Base-by-base conservation (phyloP, 129 eudicot genomes). In the Flaveria trinervia region DNA sequence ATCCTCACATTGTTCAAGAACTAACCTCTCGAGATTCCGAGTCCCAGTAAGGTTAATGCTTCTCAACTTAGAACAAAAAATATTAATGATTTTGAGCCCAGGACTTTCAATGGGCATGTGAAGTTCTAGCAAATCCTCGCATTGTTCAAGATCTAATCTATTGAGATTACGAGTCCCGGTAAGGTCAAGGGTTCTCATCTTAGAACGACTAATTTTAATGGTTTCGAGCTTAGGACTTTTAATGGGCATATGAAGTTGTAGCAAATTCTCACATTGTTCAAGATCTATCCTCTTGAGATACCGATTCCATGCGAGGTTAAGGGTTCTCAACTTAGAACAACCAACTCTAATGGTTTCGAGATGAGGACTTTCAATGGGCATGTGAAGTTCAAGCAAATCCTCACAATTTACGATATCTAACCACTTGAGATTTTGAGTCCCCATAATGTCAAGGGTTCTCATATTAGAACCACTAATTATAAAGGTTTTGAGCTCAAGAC, bases 261-360 rank as follows among this genome's bases (percentile, higher is more conserved):
- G 28, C 65, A 71, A 71, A 49, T 26, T 1, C 39, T n/a, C 17
- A 71, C 65, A 52, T 7, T 8, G 10, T n/a, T 3, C 12, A 71
- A 71, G 44, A 51, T 14, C 14, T 69, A 71, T n/a, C 2, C 15
- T 25, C 48, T 71, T 15, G 6, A 71, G 65, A 71, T n/a, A 16
- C 20, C n/a, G 65, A 30, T 26, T 16, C 76, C 56, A 7, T n/a
- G 48, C 10, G 52, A 71, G 48, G 65, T 52, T n/a, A n/a, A 72
- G 65, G 11, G 76, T 30, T 25, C 65, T 72, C 62, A 55, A 18
- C 10, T 55, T 55, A 55, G 62, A 55, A 55, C 62, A 7, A 17
- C 5, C 0, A 4, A 55, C 3, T 6, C 18, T n/a, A 2, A 55
- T 17, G 12, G 62, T 4, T 55, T 18, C 7, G 13, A 18, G 62